These are phyloP conservation scores for Aurifilum marmelostoma DNA, from an alignment of 2,329 filamentous ascomycete genomes.

Conservation along the genomic window DNA sequence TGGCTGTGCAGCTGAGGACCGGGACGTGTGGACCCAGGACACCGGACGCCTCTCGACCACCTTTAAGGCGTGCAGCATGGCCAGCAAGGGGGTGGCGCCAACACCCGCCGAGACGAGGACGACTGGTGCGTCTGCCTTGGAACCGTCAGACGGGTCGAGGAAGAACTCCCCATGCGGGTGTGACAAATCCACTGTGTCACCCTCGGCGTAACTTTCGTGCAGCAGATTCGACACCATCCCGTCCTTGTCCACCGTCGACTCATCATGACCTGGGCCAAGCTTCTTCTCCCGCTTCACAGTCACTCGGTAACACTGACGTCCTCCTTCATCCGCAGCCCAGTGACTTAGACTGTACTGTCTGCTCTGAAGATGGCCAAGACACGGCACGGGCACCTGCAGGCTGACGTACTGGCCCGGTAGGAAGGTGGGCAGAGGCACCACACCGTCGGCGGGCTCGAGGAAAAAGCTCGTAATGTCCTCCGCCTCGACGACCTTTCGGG, in stretches of 20 bases:
- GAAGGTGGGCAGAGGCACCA: slow-evolving; percentile 58
- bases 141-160: slow-evolving; percentile 51
- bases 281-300: slow-evolving; percentile 68
- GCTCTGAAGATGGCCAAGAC: slow-evolving; percentile 67
- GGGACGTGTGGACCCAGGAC: slow-evolving; percentile 66
- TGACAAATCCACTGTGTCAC: slow-evolving; percentile 58
- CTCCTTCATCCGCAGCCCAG: slow-evolving; percentile 49
- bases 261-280: slow-evolving; percentile 36
- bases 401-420: slow-evolving; percentile 76
- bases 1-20: slow-evolving; percentile 53
- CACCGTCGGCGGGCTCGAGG: slow-evolving; percentile 65
- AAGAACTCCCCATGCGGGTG: slow-evolving; percentile 65
- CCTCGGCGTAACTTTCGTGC: slow-evolving; percentile 51
- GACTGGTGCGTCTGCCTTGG: slow-evolving; percentile 53
- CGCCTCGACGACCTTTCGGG: slow-evolving; percentile 57
- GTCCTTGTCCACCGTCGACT: slow-evolving; percentile 38
- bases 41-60: slow-evolving; percentile 49
- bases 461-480: slow-evolving; percentile 71
- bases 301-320: slow-evolving; percentile 71
- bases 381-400: slow-evolving; percentile 63
- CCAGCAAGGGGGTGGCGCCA: slow-evolving; percentile 67
- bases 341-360: slow-evolving; percentile 78
- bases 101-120: slow-evolving; percentile 71
- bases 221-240: slow-evolving; percentile 59
- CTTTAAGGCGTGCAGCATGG: slow-evolving; percentile 63